Base-by-base conservation (phyloP, 2,329 filamentous ascomycete species). In the Trichoderma sp. region DNA sequence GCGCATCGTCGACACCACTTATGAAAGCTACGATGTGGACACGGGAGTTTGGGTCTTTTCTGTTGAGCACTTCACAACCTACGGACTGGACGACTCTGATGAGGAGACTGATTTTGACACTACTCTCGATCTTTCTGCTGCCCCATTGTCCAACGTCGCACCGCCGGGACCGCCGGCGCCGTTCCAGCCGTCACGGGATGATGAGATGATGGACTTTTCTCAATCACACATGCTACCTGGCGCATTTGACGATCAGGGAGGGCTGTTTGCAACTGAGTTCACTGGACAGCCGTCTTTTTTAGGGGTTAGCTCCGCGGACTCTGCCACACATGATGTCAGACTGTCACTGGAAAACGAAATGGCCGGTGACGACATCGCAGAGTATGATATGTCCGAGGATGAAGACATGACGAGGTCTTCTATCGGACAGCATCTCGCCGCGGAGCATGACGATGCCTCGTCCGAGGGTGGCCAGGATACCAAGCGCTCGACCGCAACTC, bases 51-150 rank as follows among this genome's bases (percentile, higher is more conserved):
- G 96, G 96, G 87, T 87, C 15, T 99, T 99, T 81, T 89, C 84
- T 10, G 95, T 99, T n/a, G 89, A 94, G 74, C 95, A 99, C 78
- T 99, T 96, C 78, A 98, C 94, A 1, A 97, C 93, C 1, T 99
- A 99, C 76, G 94, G 92, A 48, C 84, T 98, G 64, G 91, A 94
- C 71, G 92, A 92, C 48, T 87, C 89, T 63, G 92, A 93, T 53
- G 90, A 92, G 32, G 90, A 92, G 60, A 88, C 87, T 8, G 84
- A 90, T 56, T 83, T 83, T 8, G 87, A 72, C 12, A 70, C 67
- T 15, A 87, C 73, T 70, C 71, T 39, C 70, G 74, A n/a, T 39
- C 69, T 34, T 45, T 68, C 64, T 22, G 9, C 68, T 29, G 56
- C 57, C n/a, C n/a, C 58, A 39, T 37, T 56, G 34, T 35, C 68